Percentiles rank a stretch among this genome's conserved stretches.
Evolutionary conservation across 345 rosid genomes (phyloP).

Genomic region (Eucalyptus albens): DNA sequence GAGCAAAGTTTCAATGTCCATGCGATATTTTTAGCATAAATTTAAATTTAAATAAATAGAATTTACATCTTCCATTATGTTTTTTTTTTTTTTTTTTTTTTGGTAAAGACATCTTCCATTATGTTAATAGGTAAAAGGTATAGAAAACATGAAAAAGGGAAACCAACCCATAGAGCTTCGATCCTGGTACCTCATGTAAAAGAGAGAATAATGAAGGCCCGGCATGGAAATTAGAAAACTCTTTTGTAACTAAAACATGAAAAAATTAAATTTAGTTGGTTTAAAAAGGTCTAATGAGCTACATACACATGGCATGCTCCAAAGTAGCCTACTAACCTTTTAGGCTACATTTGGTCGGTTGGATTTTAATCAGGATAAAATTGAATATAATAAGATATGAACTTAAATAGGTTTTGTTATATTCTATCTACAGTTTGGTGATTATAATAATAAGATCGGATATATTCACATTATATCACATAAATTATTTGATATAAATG

Average conservation of each 20-base stretch:
- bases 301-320: neutral
- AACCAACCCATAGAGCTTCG: neutral
- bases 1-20: neutral
- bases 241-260: neutral
- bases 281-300: neutral
- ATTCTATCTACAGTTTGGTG: no score
- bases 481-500: no score
- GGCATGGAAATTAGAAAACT: neutral
- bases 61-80: neutral
- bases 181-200: neutral
- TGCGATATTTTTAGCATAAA: neutral
- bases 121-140: no score
- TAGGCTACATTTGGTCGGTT: no score
- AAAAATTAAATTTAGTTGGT: neutral
- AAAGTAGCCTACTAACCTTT: neutral
- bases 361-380: no score
- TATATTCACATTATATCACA: no score
- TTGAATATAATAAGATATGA: no score
- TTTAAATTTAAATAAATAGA: neutral
- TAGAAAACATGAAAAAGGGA: neutral
- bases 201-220: neutral
- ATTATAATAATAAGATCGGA: fast-evolving
- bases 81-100: no score
- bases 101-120: neutral
- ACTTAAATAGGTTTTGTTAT: no score